Base-by-base conservation (phyloP, 176 grass and related monocot species). In the Avena insularis region DNA sequence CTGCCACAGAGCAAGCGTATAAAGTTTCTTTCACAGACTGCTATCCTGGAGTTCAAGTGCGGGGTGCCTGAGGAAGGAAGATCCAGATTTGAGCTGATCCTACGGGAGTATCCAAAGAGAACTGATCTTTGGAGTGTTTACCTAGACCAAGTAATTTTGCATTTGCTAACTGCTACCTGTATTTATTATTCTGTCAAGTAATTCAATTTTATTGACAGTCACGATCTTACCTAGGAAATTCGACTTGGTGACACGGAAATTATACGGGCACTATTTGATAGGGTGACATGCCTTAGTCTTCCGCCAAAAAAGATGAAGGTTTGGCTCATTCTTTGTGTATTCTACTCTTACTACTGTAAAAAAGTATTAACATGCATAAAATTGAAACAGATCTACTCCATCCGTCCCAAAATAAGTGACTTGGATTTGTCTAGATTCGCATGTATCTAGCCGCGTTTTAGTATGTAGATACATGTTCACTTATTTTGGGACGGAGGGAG, bases 221-320 rank as follows among this genome's bases (percentile, higher is more conserved):
- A 60, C 21, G 50, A 61, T 83, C 36, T 90, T 60, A 84, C 87
- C 27, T 80, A 98, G 93, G 93, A 96, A 85, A 96, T 94, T 62
- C 84, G 76, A 63, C 79, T 96, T 83, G 93, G 90, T 90, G 93
- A 98, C 71, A 56, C 6, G n/a, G 93, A 96, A 81, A 83, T 92
- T 51, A 85, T 96, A 88, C 85, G 87, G 10, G 79, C 85, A 58
- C 89, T 98, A 48, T 96, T 98, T 98, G 92, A 96, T 63, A 79
- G 92, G 67, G 93, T 87, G 65, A 96, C 85, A 75, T 94, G 84
- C 87, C 86, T 98, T 70, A 94, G 88, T 89, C 90, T 98, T 71
- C 96, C 96, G 84, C 91, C 92, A 35, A 98, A 96, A 91, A 98
- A 96, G 85, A 96, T 98, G 92, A 94, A 93, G 93, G 96, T 98